Evolutionary conservation across 2,329 filamentous ascomycete species (phyloP), one percentile per base, ranked within the genome.

Genomic region (Raffaelea arxii): DNA sequence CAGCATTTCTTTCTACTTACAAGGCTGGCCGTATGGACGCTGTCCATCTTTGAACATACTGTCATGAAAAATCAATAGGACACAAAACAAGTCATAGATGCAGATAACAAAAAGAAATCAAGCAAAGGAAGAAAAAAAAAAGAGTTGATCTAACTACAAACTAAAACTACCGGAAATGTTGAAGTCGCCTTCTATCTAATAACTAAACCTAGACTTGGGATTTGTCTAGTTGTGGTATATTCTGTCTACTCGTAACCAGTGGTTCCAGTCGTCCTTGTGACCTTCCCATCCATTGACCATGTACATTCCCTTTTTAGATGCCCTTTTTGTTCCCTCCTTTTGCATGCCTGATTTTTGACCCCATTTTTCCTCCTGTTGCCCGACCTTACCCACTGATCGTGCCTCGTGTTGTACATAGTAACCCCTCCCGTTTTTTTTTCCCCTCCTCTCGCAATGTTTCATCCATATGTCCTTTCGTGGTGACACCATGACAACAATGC

Each of bases 161-260:
- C n/a, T n/a, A n/a, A 6, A 14, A 25, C 23, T 6, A 4, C 16
- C 25, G 18, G 40, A 14, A 36, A 23, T 35, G 21, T 24, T 43
- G 41, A 35, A 32, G 27, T 43, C 21, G 27, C 25, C 41, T 35
- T 43, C 41, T 43, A 25, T 43, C 41, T 43, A 43, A n/a, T n/a
- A n/a, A n/a, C n/a, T n/a, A n/a, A n/a, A n/a, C n/a, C n/a, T n/a
- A n/a, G n/a, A n/a, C n/a, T 32, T 32, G 25, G 16, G 32, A 24
- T 41, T 10, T 41, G 39, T 22, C 24, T 25, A 27, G n/a, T 25
- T 18, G 39, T 42, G 41, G 41, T 30, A 42, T 30, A 18, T 43
- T 42, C 24, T 22, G 16, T 16, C 18, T 25, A 41, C 39, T 19
- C 39, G 27, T 22, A 27, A 27, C 16, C 40, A 25, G n/a, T 22